phyloP scores from a whole-genome alignment of 1,284 basidiomycete species.

The Ceratobasidium papillatum region DNA sequence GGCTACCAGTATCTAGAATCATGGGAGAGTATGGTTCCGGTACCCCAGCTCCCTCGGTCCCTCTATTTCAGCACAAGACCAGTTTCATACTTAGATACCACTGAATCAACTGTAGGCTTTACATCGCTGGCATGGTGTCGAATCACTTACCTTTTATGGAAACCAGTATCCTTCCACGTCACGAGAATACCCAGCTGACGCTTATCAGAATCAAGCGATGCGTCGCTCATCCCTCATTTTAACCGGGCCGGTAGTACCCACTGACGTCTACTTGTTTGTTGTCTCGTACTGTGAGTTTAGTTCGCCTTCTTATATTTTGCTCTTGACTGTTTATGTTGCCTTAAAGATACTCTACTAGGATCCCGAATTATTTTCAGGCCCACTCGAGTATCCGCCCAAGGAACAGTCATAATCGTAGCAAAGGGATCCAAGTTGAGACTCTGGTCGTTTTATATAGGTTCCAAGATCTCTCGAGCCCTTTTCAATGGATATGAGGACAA shows the following conservation, averaged over 20 bases:
- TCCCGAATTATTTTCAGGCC: background rate
- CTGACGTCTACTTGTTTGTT: background rate
- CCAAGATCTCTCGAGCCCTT: background rate
- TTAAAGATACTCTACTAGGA: background rate
- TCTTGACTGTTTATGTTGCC: background rate
- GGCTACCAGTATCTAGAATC: background rate
- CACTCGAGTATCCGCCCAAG: background rate
- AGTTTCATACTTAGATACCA: no score
- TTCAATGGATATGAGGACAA: background rate
- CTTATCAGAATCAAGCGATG: no score
- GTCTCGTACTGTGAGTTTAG: constrained; percentile 3
- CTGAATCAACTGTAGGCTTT: no score
- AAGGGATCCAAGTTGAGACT: background rate
- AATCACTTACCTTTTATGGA: no score
- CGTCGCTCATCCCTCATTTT: background rate
- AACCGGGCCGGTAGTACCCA: background rate
- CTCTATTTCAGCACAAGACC: background rate
- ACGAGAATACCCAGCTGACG: no score
- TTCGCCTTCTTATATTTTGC: background rate
- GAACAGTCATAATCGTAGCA: background rate
- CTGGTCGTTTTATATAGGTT: background rate
- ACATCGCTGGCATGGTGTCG: no score
- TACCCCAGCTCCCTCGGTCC: background rate
- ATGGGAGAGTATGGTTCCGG: background rate
- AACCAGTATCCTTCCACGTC: no score